Evolutionary conservation across 805 yeast species (phyloP), one percentile per base, ranked within the genome.

Genomic region (Saturnispora besseyi): DNA sequence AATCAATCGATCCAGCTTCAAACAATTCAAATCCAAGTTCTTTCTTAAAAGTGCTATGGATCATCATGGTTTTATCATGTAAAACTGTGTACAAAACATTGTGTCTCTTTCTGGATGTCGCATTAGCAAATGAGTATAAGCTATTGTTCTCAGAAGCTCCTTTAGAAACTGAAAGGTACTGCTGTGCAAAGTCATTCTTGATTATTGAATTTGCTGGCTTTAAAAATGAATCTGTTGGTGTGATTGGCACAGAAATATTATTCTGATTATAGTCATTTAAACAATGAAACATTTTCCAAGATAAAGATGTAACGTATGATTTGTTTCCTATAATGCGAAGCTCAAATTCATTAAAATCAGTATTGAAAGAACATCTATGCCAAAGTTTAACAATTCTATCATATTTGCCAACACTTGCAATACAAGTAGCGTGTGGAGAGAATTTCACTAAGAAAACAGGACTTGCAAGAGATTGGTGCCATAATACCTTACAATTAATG

Each of bases 331-430:
- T 65, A 57, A 84, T 82, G 0, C 79, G 68, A 53, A 87, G 67
- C 57, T 84, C 93, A 61, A 87, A 88, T 28, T 74, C 72, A 6
- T 82, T 73, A 37, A 79, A 74, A 33, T 77, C 79, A 28, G 75
- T 74, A 32, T 84, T 88, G 59, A 81, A 86, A 7, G 84, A 76
- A 7, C 80, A 71, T 46, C 96, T 69, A 48, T 81, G 73, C 96
- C 96, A 90, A 2, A 87, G 71, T 60, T 87, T 87, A 29, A 87
- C 80, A 12, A 84, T 68, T 33, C 72, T 71, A 62, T 87, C 96
- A 61, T 74, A 77, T 38, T 68, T 69, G 0, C 85, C 81, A 36
- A 77, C 73, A 45, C 83, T 75, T 8, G 89, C 84, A 21, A 89
- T 78, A 41, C 81, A 71, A 46, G 75, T 74, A 0, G 88, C 78